Evolutionary conservation across 805 yeast species (phyloP), one percentile per base, ranked within the genome.

Genomic region (Suhomyces sp.): DNA sequence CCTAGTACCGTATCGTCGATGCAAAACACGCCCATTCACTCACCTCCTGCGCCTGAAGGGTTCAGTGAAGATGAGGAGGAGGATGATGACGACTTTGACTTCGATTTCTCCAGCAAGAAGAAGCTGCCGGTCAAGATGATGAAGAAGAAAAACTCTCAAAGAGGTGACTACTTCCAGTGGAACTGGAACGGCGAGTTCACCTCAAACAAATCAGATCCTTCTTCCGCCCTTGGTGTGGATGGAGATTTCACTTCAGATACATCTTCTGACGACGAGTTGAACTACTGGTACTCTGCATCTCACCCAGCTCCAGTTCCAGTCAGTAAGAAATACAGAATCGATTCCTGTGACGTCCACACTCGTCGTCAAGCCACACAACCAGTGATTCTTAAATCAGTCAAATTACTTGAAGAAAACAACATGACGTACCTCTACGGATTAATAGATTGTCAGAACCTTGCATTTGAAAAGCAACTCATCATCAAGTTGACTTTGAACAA

Each of bases 1-100:
- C 88, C 88, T 19, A 66, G 70, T 8, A 72, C 83, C 2, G 83
- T 81, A n/a, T 78, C 84, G 0, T 49, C 57, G 11, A 42, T 68
- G 33, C 77, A 76, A 27, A 70, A 68, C 44, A 71, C 83, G 1
- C 81, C 81, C 0, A 50, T 60, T 19, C 56, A 57, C 18, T 58
- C 67, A 2, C 70, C 70, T 3, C 33, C 33, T 9, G 18, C 24
- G 20, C 28, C 33, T 2, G 33, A 31, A 11, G 27, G 19, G 6
- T 23, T 31, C 5, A 30, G 26, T 18, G 38, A 36, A 9, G 37
- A 26, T 17, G 40, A 36, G 12, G 38, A 33, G 4, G 18, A 35
- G 12, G 21, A 21, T 5, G 34, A 17, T 18, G 31, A 35, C 35
- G 33, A 35, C 13, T 33, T 35, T 9, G 35, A 23, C 13, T 18